phyloP scores from a whole-genome alignment of 2,329 filamentous ascomycete genomes.

The Xylariaceae sp. region DNA sequence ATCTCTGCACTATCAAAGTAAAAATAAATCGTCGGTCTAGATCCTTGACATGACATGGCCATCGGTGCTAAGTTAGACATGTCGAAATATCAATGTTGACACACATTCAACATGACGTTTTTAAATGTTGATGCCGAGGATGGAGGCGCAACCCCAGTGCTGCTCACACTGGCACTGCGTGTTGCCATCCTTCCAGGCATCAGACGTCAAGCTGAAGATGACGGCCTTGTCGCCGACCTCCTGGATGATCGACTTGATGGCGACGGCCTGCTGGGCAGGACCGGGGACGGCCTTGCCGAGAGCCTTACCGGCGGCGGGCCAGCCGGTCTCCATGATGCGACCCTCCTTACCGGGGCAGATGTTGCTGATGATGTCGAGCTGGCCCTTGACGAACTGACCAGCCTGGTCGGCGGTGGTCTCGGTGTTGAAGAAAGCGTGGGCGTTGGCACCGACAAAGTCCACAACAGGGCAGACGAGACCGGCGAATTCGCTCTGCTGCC shows the following conservation, averaged over 20 bases:
- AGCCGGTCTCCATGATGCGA: conserved; percentile 86
- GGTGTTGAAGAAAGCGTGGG: conserved; percentile 92
- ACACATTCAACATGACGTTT: conserved; percentile 15
- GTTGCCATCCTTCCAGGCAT: conserved; percentile 74
- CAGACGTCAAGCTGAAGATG: conserved; percentile 77
- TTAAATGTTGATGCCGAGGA: conserved; percentile 25
- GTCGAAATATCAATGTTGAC: conserved; percentile 15
- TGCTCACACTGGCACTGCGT: conserved; percentile 64
- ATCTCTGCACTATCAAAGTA: no score
- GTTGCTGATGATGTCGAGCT: conserved; percentile 65
- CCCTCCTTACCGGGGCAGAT: conserved; percentile 68
- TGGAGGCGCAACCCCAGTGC: conserved; percentile 47
- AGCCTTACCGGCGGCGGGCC: conserved; percentile 65
- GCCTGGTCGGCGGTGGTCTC: conserved; percentile 57
- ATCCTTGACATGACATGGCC: no score
- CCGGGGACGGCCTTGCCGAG: conserved; percentile 72
- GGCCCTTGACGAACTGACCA: conserved; percentile 67
- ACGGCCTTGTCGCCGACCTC: conserved; percentile 62
- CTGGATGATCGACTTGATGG: conserved; percentile 65
- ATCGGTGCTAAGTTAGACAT: conserved; percentile 4
- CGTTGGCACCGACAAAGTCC: conserved; percentile 78
- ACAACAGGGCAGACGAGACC: conserved; percentile 63
- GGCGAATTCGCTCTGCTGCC: conserved; percentile 57
- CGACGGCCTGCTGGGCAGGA: conserved; percentile 58
- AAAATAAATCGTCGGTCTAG: no score